A percentile compares a stretch with the other conserved stretches of the same genome.
Conservation (phyloP, 116 monocot species). For the Iris pallida region DNA sequence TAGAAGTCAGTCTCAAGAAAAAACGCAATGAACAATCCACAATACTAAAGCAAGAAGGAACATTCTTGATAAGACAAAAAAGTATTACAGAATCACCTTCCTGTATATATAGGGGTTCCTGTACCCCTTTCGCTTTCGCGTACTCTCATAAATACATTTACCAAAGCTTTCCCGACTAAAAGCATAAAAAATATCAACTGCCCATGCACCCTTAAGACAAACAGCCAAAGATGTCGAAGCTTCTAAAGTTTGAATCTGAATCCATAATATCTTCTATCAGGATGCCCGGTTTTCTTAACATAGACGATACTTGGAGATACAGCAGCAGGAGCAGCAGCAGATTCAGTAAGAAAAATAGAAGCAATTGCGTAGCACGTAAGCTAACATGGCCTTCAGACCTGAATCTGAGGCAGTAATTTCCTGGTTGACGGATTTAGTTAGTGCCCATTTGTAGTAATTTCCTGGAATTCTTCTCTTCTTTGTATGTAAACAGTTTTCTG, state of each 20-base stretch:
- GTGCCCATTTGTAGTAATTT: constrained; percentile 30
- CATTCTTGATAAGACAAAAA: not conserved
- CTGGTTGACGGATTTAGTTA: constrained; percentile 6
- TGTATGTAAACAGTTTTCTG: constrained; percentile 31
- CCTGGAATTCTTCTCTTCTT: constrained; percentile 33
- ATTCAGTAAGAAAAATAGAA: not conserved
- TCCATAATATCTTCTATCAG: not conserved
- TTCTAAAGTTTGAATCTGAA: not conserved
- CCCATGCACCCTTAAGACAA: not conserved
- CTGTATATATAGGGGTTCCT: not conserved
- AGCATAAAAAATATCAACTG: not conserved
- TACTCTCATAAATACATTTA: constrained; percentile 3
- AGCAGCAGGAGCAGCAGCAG: not conserved
- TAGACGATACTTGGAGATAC: not conserved
- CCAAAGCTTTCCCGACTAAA: not conserved
- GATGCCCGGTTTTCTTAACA: too few species aligned
- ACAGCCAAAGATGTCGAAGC: not conserved
- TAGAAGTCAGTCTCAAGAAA: too few species aligned
- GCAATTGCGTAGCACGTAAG: not conserved
- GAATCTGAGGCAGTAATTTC: not conserved
- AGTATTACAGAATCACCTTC: not conserved
- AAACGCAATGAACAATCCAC: too few species aligned
- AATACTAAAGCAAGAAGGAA: too few species aligned
- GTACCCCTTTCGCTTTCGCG: not conserved
- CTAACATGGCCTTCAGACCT: not conserved